phyloP scores from a whole-genome alignment of 805 yeast genomes.

The Kodamaea kaohsiungensis region DNA sequence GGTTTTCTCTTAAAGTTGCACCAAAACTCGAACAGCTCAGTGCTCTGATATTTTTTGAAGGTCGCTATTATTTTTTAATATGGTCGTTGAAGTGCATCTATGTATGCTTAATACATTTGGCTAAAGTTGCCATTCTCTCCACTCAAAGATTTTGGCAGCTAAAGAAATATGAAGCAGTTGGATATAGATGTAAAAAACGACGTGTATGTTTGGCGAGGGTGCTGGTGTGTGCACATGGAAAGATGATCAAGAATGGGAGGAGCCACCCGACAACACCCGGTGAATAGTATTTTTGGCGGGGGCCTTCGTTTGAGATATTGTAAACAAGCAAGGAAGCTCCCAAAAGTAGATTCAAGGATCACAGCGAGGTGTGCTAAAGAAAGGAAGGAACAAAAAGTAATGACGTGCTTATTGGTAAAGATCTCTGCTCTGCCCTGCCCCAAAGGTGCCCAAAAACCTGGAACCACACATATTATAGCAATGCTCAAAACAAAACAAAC shows the following conservation, averaged over 20 bases:
- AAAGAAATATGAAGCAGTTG: neutral
- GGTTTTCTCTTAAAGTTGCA: neutral
- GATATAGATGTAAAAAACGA: no score
- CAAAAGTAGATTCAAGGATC: neutral
- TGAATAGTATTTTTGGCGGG: no score
- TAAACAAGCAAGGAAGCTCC: neutral
- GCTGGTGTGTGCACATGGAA: no score
- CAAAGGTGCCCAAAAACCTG: neutral
- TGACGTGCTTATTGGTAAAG: neutral
- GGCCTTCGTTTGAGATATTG: no score
- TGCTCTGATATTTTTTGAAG: neutral
- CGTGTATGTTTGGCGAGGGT: no score
- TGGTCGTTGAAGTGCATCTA: conserved; percentile 1
- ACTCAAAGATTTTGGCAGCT: neutral
- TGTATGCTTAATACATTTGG: conserved; percentile 1
- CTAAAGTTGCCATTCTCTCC: conserved; percentile 1
- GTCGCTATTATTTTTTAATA: neutral
- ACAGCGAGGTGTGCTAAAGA: neutral
- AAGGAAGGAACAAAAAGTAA: neutral
- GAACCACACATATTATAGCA: neutral
- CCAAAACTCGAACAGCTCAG: neutral
- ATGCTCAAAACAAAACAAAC: conserved; percentile 3
- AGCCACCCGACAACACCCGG: neutral
- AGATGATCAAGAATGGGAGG: no score
- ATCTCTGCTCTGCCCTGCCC: neutral